Conservation (phyloP, 208 protist species). For the Trypanosoma caninum region DNA sequence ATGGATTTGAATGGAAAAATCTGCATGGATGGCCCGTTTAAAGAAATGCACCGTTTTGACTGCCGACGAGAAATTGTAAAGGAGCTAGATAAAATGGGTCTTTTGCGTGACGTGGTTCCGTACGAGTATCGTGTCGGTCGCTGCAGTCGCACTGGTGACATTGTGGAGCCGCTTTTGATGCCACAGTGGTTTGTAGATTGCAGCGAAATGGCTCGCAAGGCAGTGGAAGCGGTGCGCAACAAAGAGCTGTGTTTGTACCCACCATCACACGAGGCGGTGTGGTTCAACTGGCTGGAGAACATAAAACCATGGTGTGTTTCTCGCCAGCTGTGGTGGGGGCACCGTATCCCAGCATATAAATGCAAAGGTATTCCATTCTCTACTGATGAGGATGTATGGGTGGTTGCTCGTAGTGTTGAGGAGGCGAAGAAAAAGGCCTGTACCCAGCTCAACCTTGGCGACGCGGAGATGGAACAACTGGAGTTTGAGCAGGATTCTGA, state of each 20-base stretch:
- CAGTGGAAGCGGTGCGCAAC: constrained; percentile 84
- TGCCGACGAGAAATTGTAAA: constrained; percentile 90
- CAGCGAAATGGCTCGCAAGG: constrained; percentile 78
- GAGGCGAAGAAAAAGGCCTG: constrained; percentile 92
- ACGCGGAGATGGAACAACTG: constrained; percentile 47
- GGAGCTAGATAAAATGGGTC: constrained; percentile 85
- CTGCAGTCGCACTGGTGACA: constrained; percentile 97
- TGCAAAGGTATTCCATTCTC: constrained; percentile 40
- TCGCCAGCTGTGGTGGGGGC: constrained; percentile 99
- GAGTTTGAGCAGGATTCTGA: constrained; percentile 97
- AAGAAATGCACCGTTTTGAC: constrained; percentile 97
- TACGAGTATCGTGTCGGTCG: constrained; percentile 96
- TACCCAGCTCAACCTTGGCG: constrained; percentile 76
- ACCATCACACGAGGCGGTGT: constrained; percentile 87
- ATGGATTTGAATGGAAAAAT: constrained; percentile 96
- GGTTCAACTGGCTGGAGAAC: constrained; percentile 97
- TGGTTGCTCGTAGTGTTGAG: constrained; percentile 90
- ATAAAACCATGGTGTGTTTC: constrained; percentile 98
- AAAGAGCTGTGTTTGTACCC: constrained; percentile 95
- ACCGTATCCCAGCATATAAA: constrained; percentile 99
- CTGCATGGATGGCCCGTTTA: constrained; percentile 89
- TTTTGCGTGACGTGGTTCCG: constrained; percentile 87
- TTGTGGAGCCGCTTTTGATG: constrained; percentile 99
- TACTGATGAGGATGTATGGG: constrained; percentile 83
- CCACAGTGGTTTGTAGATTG: constrained; percentile 99